Evolutionary conservation across 805 yeast species (phyloP), one percentile per base, ranked within the genome.

Genomic region (Komagataella mondaviorum): DNA sequence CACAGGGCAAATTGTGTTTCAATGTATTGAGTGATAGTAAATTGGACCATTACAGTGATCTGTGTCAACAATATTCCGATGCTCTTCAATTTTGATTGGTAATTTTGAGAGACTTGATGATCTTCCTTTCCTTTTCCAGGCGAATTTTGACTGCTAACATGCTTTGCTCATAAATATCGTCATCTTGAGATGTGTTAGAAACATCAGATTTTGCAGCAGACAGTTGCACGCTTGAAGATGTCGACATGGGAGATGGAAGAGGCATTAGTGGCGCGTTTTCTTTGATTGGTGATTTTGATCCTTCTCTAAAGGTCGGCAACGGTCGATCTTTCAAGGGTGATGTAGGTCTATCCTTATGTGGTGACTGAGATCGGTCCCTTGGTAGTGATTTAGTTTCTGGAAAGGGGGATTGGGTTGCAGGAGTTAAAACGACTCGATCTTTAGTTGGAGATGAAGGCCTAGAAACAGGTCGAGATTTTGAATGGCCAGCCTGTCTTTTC

Each of bases 11-110:
- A 30, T 54, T 68, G 47, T 65, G 69, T 49, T 68, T 60, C 55
- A 68, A 68, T 49, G 71, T 68, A 12, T 54, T 68, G 51, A 65
- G 63, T 52, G 71, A 68, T 47, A 61, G 68, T 3, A 66, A 66
- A 49, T 52, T 68, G 48, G 71, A 68, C 51, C 62, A 67, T 46
- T 47, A 60, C 46, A 66, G 70, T 55, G 71, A 68, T 55, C 54
- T 68, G 47, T 68, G 71, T 48, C 71, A 68, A 51, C 71, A 68
- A 51, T 68, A 68, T 48, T 67, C 70, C 49, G 71, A 68, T 54
- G 71, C 71, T 1, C 54, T 68, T 50, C 71, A 68, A 49, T 64
- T 67, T 53, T 67, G 44, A 43, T 45, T 20, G 23, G 22, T 14
- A 3, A 22, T 6, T 22, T 23, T 24, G 4, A 50, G 47, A 18